Conservation (phyloP, 1,139 yeast species). For the Candida sanyaensis region DNA sequence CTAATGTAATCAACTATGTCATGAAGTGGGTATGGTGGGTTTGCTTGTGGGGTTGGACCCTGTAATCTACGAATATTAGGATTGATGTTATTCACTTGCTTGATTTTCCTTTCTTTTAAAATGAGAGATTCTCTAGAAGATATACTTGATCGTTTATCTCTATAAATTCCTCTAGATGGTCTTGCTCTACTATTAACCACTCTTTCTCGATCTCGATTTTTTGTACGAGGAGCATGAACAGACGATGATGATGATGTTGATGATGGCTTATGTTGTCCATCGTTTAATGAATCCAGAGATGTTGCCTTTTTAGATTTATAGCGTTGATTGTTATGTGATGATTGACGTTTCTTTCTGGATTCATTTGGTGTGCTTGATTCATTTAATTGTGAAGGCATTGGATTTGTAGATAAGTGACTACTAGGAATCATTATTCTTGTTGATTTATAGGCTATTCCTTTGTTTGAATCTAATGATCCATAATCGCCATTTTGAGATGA, state of each 20-base stretch:
- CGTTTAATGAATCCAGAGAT: not conserved
- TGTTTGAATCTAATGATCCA: not conserved
- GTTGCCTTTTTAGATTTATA: conserved; percentile 4
- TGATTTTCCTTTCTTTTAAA: not conserved
- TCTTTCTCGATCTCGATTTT: conserved; percentile 1
- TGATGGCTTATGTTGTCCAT: not conserved
- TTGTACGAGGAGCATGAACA: not conserved
- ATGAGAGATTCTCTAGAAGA: conserved; percentile 9
- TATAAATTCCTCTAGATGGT: conserved; percentile 3
- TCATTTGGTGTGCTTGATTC: not conserved
- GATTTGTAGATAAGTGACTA: not conserved
- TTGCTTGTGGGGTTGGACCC: not conserved
- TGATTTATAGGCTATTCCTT: conserved; percentile 8
- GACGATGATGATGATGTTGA: not conserved
- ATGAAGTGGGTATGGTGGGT: conserved; percentile 12
- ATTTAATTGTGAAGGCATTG: not conserved
- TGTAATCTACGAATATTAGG: not conserved
- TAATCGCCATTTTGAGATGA: not conserved
- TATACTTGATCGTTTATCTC: conserved; percentile 7
- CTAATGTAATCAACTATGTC: conserved; percentile 6
- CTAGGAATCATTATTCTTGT: conserved; percentile 7
- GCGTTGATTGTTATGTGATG: conserved; percentile 1
- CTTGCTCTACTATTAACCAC: conserved; percentile 1
- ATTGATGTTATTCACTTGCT: not conserved
- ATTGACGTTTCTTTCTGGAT: not conserved